A percentile compares a stretch with the other conserved stretches of the same genome.
Conservation (phyloP, 23 red algal species). For the Cyanidioschyzon merolae region DNA sequence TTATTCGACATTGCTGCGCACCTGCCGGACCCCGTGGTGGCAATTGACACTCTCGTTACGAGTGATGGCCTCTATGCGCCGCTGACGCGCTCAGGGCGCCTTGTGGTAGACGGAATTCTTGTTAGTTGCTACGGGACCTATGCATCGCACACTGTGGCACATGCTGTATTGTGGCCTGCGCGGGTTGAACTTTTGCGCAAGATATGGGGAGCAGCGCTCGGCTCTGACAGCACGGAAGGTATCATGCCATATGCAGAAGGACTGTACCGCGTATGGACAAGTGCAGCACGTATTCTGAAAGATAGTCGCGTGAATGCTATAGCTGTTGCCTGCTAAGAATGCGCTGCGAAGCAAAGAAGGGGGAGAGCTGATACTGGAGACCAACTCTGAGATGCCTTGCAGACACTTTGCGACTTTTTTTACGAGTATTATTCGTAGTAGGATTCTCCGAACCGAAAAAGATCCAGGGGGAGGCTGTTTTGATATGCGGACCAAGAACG, state of each 20-base stretch:
- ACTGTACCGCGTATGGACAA: not conserved
- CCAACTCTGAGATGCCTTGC: no score
- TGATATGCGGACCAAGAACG: no score
- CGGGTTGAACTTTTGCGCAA: not conserved
- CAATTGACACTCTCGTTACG: not conserved
- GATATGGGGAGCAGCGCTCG: not conserved
- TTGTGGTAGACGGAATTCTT: slow-evolving; percentile 21
- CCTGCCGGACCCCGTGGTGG: not conserved
- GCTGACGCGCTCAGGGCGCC: slow-evolving; percentile 15
- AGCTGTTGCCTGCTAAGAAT: not conserved
- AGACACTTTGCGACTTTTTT: no score
- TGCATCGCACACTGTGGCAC: slow-evolving; percentile 13
- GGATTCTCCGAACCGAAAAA: no score
- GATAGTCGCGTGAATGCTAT: not conserved
- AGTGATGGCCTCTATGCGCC: slow-evolving; percentile 18
- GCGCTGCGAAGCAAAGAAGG: no score
- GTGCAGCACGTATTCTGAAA: not conserved
- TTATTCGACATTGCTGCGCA: not conserved
- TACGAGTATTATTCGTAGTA: no score
- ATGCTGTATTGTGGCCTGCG: not conserved
- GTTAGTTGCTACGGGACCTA: slow-evolving; percentile 19
- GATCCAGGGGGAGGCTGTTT: no score
- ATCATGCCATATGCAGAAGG: not conserved
- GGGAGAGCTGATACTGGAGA: no score
- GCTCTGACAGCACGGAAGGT: not conserved